Evolutionary conservation across 2,329 filamentous ascomycete species (phyloP), one percentile per base, ranked within the genome.

Genomic region (Chrysoporthe cubensis): DNA sequence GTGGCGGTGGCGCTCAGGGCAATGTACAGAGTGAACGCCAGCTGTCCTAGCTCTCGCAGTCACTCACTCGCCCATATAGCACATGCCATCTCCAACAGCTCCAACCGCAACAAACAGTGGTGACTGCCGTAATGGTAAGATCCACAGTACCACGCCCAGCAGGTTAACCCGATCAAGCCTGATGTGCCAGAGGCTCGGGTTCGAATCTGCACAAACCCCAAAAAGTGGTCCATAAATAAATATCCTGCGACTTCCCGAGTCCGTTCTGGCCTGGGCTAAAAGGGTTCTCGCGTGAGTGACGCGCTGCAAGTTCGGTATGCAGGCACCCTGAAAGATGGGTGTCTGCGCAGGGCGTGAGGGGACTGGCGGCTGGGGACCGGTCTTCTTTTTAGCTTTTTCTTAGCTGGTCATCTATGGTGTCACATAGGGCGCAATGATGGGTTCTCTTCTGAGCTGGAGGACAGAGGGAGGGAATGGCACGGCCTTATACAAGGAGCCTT

Each of bases 241-340:
- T 40, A 37, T 8, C 18, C 32, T 9, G 34, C 16, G 54, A 13
- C 18, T 37, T 37, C 14, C 54, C 54, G 54, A 57, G 32, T 57
- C 54, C 26, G 54, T n/a, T 57, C 54, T 57, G 32, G 32, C 54
- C 54, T 40, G 54, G 26, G 54, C 54, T 32, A 34, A 18, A 34
- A 37, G 54, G 54, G 14, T 18, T n/a, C 13, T 37, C 16, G 16
- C 32, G 14, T 40, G 18, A 16, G 54, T 37, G 54, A n/a, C 32
- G 14, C 48, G 48, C 48, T 52, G 21, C 14, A 13, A 34, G 32
- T 40, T 37, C 18, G 54, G 8, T 57, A 40, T 57, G 54, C 54
- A n/a, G 8, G 54, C 54, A 6, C 32, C 8, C 14, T n/a, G 32
- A 57, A 40, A n/a, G 0, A 18, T 14, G 54, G 7, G 54, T 57